Conservation (phyloP, 768 basidiomycete species). For the Pleurotus tuber-regium region DNA sequence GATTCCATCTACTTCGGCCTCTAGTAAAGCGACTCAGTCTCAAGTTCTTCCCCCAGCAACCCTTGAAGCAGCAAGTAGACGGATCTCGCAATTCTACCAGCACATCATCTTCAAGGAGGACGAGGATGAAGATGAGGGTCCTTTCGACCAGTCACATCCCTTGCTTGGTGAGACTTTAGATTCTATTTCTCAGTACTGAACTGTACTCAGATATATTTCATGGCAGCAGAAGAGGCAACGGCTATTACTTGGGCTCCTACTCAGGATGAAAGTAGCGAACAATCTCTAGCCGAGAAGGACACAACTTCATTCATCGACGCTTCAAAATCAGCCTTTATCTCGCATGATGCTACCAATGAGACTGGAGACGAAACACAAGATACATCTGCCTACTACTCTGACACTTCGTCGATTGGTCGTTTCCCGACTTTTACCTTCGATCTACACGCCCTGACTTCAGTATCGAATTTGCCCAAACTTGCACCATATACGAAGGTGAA, state of each 20-base stretch:
- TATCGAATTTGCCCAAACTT: slow-evolving; percentile 37
- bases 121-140: slow-evolving; percentile 25
- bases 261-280: slow-evolving; percentile 16
- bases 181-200: background rate
- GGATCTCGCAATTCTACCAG: slow-evolving; percentile 68
- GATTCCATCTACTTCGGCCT: slow-evolving; percentile 25
- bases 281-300: slow-evolving; percentile 8
- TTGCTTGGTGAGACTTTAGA: too few species aligned
- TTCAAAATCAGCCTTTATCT: slow-evolving; percentile 16
- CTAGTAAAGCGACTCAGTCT: slow-evolving; percentile 19
- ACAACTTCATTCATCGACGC: slow-evolving; percentile 18
- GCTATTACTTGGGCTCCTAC: slow-evolving; percentile 10
- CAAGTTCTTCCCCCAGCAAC: slow-evolving; percentile 48
- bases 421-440: slow-evolving; percentile 78
- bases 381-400: slow-evolving; percentile 55
- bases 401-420: slow-evolving; percentile 66
- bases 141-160: too few species aligned
- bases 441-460: slow-evolving; percentile 53
- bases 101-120: slow-evolving; percentile 67
- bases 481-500: slow-evolving; percentile 47
- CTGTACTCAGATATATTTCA: slow-evolving; percentile 12
- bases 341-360: slow-evolving; percentile 20
- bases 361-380: slow-evolving; percentile 36
- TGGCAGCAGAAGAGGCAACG: background rate
- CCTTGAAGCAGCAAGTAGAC: slow-evolving; percentile 62